A percentile compares a stretch with the other conserved stretches of the same genome.
Evolutionary conservation across 2,329 filamentous ascomycete species (phyloP).

Genomic region (Myriosclerotinia duriaeana): DNA sequence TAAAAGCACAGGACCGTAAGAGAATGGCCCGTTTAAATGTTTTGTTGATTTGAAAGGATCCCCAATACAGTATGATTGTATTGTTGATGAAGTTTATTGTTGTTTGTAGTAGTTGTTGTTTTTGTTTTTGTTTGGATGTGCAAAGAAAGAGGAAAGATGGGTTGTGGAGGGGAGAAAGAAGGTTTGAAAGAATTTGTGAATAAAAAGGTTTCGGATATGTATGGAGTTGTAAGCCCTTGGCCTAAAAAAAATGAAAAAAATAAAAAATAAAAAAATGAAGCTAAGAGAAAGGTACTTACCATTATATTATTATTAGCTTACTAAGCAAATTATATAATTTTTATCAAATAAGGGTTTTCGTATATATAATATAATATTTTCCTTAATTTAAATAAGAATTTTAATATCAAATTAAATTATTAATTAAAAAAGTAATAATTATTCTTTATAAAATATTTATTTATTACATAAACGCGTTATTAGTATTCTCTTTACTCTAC

Average conservation of each 20-base stretch:
- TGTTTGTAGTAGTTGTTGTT: neutral
- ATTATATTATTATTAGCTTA: too few species aligned
- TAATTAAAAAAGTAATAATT: too few species aligned
- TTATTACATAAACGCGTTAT: too few species aligned
- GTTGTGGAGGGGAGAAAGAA: slow-evolving; percentile 2
- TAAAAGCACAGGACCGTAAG: neutral
- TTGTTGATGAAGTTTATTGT: slow-evolving; percentile 4
- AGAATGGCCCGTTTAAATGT: neutral
- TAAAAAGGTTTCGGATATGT: slow-evolving; percentile 18
- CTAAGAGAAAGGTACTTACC: neutral
- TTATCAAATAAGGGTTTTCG: too few species aligned
- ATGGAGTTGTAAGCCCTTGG: neutral
- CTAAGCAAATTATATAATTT: too few species aligned
- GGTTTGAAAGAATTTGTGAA: slow-evolving; percentile 15
- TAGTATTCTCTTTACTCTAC: too few species aligned
- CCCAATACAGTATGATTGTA: slow-evolving; percentile 4
- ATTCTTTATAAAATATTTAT: too few species aligned
- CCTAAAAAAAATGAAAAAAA: neutral
- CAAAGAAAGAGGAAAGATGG: slow-evolving; percentile 19
- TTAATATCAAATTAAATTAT: too few species aligned
- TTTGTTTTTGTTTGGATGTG: neutral
- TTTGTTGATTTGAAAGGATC: neutral
- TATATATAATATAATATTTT: too few species aligned
- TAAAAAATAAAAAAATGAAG: neutral
- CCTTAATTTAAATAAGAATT: too few species aligned